phyloP scores from a whole-genome alignment of 768 basidiomycete species.

The Terana coerulea region DNA sequence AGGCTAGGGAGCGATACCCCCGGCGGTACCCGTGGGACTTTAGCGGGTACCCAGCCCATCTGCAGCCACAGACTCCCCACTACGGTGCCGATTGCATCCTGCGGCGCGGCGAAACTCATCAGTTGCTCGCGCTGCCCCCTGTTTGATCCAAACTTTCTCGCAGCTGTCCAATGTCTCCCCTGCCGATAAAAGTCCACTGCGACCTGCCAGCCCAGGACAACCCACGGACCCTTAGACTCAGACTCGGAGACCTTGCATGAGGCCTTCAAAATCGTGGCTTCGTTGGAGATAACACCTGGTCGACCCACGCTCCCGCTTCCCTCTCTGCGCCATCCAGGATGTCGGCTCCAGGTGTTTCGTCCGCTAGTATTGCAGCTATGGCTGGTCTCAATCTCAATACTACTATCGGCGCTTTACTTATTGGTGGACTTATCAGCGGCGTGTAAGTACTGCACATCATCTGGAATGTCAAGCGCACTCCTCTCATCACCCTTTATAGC shows the following conservation, averaged over 20 bases:
- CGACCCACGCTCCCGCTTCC: neutral
- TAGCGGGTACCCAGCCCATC: no score
- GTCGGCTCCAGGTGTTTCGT: neutral
- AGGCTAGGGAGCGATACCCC: no score
- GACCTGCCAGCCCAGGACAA: neutral
- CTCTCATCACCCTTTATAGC: neutral
- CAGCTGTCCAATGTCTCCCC: neutral
- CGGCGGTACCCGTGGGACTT: no score
- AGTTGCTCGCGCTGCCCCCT: no score
- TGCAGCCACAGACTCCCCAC: no score
- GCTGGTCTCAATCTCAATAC: slow-evolving; percentile 4
- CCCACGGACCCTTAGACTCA: neutral
- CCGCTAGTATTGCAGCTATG: neutral
- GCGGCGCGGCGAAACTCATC: no score
- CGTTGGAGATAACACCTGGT: no score
- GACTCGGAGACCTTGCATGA: neutral
- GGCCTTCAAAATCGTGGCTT: neutral
- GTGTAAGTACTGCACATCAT: slow-evolving; percentile 36
- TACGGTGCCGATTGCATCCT: no score
- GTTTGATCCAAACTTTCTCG: no score
- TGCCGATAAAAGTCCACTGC: slow-evolving; percentile 6
- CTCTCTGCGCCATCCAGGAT: neutral
- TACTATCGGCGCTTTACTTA: slow-evolving; percentile 45
- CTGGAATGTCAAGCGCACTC: neutral
- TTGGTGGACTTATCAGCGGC: slow-evolving; percentile 51